These are phyloP conservation scores for Aspergillus pseudoviridinutans DNA, from an alignment of 2,329 filamentous ascomycete genomes.

Conservation along the genomic window DNA sequence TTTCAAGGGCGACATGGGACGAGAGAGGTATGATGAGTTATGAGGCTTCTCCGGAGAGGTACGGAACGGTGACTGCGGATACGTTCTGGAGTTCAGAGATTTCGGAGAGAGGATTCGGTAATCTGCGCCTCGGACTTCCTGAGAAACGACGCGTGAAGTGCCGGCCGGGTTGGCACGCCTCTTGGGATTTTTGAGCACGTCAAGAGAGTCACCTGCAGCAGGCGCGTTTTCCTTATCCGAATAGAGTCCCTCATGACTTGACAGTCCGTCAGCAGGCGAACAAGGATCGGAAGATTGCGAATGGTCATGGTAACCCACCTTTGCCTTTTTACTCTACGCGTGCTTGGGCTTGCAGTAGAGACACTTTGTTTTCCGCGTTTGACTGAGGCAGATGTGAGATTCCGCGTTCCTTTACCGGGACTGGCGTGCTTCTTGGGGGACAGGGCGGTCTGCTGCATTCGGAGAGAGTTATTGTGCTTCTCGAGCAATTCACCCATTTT, in stretches of 20 bases:
- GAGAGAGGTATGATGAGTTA: constrained; percentile 55
- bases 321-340: constrained; percentile 27
- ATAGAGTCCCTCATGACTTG: constrained; percentile 60
- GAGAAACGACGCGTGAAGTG: constrained; percentile 40
- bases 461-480: constrained; percentile 38
- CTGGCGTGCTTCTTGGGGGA: constrained; percentile 31
- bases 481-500: constrained; percentile 77
- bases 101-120: constrained; percentile 72
- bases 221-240: constrained; percentile 72
- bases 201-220: constrained; percentile 34
- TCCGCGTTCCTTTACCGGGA: constrained; percentile 27
- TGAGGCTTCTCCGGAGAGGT: constrained; percentile 39
- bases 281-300: not conserved
- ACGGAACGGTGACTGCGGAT: constrained; percentile 54
- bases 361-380: constrained; percentile 24
- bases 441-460: constrained; percentile 22
- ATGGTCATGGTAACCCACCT: constrained; percentile 22
- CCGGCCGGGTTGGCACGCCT: constrained; percentile 52
- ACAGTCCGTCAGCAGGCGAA: constrained; percentile 13
- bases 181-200: constrained; percentile 63
- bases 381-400: constrained; percentile 27
- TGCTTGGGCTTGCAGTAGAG: constrained; percentile 24
- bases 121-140: constrained; percentile 44
- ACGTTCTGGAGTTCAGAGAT: constrained; percentile 72
- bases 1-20: constrained; percentile 62